These are phyloP conservation scores for Amaranthus hypochondriacus DNA, from an alignment of 148 eudicot genomes.

Conservation along the genomic window DNA sequence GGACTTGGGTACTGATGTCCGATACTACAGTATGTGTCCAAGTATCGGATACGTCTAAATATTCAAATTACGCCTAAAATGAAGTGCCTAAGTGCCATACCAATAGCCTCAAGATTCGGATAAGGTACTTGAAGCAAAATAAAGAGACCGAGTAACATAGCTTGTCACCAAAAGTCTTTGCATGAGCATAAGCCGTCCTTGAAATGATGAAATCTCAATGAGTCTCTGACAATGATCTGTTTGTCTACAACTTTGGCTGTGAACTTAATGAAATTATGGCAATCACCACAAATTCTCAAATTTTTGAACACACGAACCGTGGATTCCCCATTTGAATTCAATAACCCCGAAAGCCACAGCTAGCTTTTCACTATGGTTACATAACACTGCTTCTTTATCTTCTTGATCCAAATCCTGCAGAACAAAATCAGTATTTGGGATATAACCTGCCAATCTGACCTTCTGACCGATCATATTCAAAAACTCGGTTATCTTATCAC, in stretches of 20 bases:
- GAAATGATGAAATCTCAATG: constrained; percentile 85
- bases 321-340: constrained; percentile 59
- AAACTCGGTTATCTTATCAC: constrained; percentile 50
- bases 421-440: constrained; percentile 69
- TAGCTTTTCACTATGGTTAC: constrained; percentile 79
- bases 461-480: constrained; percentile 47
- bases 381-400: constrained; percentile 64
- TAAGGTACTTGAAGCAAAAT: no score
- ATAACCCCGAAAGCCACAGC: constrained; percentile 78
- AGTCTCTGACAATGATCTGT: constrained; percentile 70
- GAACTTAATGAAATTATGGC: constrained; percentile 72
- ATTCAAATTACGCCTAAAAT: no score
- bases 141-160: no score
- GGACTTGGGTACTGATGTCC: no score
- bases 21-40: no score
- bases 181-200: constrained; percentile 68
- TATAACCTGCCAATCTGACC: constrained; percentile 62
- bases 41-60: no score
- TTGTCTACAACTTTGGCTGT: constrained; percentile 53
- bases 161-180: constrained; percentile 61
- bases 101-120: no score
- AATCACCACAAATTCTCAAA: constrained; percentile 80
- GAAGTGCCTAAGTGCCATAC: no score
- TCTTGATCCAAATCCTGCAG: constrained; percentile 77
- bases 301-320: constrained; percentile 67